These are phyloP conservation scores for Kuraishia hungarica DNA, from an alignment of 805 yeast genomes.

Conservation along the genomic window DNA sequence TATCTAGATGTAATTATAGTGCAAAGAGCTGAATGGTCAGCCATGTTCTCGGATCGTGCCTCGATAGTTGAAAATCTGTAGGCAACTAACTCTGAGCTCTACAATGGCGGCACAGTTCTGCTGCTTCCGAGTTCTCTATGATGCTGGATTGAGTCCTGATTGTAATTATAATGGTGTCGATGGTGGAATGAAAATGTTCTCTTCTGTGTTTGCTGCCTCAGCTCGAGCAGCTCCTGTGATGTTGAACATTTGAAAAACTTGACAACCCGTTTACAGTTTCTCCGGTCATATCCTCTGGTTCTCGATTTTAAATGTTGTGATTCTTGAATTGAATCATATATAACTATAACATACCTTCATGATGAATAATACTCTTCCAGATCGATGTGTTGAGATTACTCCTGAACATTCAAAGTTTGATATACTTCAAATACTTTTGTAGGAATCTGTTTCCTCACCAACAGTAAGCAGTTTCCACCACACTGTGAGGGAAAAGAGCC, in stretches of 20 bases:
- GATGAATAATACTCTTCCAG: slow-evolving; percentile 13
- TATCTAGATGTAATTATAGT: not conserved
- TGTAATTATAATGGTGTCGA: not conserved
- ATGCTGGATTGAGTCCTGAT: not conserved
- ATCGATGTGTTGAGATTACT: not conserved
- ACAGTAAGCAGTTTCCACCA: not conserved
- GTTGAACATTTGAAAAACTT: not conserved
- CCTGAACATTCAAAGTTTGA: not conserved
- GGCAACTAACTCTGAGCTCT: not conserved
- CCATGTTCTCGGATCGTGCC: not conserved
- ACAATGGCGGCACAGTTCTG: not conserved
- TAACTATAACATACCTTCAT: slow-evolving; percentile 16
- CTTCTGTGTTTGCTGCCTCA: no score
- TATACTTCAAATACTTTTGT: not conserved
- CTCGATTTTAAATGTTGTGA: not conserved
- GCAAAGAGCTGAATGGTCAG: not conserved
- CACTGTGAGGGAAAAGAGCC: not conserved
- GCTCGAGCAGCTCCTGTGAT: not conserved
- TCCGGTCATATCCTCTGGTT: not conserved
- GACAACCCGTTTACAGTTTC: not conserved
- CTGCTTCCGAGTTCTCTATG: not conserved
- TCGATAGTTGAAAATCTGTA: not conserved
- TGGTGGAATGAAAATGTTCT: not conserved
- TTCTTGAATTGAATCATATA: not conserved
- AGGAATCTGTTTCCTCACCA: not conserved